phyloP scores from a whole-genome alignment of 495 filamentous ascomycete genomes.

The Hyphodiscus hymeniophilus region DNA sequence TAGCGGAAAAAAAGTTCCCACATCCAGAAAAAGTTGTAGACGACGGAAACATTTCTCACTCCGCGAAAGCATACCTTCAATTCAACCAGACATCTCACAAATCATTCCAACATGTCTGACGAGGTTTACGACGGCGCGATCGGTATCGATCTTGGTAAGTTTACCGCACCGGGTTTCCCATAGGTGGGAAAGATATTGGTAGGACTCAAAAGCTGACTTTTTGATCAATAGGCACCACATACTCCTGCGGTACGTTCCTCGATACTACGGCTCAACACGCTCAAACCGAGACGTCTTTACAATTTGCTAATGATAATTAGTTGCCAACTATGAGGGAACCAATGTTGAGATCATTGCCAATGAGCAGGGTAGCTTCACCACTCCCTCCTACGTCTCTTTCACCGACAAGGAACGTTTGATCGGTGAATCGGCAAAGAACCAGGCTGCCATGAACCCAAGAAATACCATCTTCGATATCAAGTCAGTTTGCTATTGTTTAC shows the following conservation, averaged over 20 bases:
- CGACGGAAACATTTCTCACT: background rate
- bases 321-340: constrained; percentile 97
- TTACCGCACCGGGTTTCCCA: constrained; percentile 1
- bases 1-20: constrained; percentile 3
- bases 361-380: constrained; percentile 98
- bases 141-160: constrained; percentile 97
- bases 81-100: constrained; percentile 7
- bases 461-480: constrained; percentile 99
- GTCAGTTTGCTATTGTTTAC: constrained; percentile 30
- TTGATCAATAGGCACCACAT: constrained; percentile 57
- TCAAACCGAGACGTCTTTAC: background rate
- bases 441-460: constrained; percentile 95
- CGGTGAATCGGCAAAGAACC: constrained; percentile 99
- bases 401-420: constrained; percentile 97
- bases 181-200: background rate
- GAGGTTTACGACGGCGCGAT: constrained; percentile 99
- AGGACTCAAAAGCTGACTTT: constrained; percentile 15
- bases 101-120: constrained; percentile 63
- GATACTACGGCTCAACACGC: background rate
- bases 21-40: background rate
- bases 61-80: background rate
- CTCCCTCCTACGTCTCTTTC: constrained; percentile 97
- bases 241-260: constrained; percentile 61
- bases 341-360: constrained; percentile 99
- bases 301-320: constrained; percentile 24